Conservation (phyloP, 177 flowering plant species). For the Vitis hybrid region DNA sequence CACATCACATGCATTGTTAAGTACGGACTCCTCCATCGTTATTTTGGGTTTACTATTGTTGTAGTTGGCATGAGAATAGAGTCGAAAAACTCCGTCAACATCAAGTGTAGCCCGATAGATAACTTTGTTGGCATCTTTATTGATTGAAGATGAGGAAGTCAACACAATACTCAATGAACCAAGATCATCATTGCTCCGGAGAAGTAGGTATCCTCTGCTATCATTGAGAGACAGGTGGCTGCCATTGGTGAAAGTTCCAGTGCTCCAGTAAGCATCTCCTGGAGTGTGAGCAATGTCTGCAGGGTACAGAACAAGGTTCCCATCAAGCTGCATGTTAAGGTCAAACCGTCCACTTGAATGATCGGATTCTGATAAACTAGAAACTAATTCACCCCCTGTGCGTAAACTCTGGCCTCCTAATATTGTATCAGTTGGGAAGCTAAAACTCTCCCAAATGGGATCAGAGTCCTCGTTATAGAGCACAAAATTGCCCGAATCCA, state of each 20-base stretch:
- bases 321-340: constrained; percentile 7
- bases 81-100: constrained; percentile 16
- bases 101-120: constrained; percentile 18
- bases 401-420: constrained; percentile 8
- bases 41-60: background rate
- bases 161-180: background rate
- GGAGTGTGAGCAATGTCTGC: background rate
- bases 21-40: background rate
- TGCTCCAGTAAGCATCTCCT: background rate
- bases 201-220: background rate
- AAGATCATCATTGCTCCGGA: background rate
- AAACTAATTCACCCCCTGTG: background rate
- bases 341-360: constrained; percentile 4
- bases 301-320: constrained; percentile 5
- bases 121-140: background rate
- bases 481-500: constrained; percentile 19
- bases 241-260: background rate
- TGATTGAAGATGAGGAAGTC: background rate
- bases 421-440: constrained; percentile 21
- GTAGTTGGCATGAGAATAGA: constrained; percentile 10
- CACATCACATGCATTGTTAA: background rate
- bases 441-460: constrained; percentile 17
- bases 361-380: constrained; percentile 1
- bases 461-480: background rate
- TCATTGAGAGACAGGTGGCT: constrained; percentile 5